Evolutionary conservation across 345 rosid species (phyloP).

Genomic region (Populus euphratica): DNA sequence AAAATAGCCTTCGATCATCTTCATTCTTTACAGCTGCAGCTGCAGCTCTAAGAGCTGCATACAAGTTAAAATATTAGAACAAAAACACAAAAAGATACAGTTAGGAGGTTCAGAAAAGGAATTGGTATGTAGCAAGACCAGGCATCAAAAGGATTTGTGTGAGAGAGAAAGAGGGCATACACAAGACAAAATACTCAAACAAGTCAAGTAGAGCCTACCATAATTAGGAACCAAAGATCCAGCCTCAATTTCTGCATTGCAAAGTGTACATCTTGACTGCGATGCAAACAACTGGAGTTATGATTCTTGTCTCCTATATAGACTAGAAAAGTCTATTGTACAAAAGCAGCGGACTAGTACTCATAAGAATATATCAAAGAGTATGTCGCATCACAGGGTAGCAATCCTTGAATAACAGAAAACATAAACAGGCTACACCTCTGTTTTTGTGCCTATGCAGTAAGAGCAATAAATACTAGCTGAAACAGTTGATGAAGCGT

Average conservation of each 20-base stretch:
- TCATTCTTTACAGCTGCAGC: conserved; percentile 86
- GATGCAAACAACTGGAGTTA: conserved; percentile 40
- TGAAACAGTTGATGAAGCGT: background rate
- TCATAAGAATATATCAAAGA: background rate
- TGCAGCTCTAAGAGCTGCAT: conserved; percentile 90
- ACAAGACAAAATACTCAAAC: background rate
- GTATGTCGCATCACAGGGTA: background rate
- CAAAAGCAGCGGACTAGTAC: background rate
- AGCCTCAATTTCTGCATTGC: conserved; percentile 75
- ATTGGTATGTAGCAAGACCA: conserved; percentile 8
- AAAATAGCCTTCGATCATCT: conserved; percentile 86
- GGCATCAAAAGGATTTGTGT: background rate
- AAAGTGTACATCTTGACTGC: conserved; percentile 91
- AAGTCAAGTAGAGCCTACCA: conserved; percentile 48
- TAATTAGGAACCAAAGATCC: conserved; percentile 72
- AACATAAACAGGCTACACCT: background rate
- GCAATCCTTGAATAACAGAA: background rate
- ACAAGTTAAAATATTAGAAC: conserved; percentile 16
- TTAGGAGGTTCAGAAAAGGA: background rate
- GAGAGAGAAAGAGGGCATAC: background rate
- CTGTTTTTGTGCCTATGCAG: background rate
- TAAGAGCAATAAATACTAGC: background rate
- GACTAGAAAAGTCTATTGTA: conserved; percentile 6
- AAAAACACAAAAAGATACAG: background rate
- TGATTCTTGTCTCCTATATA: conserved; percentile 22